phyloP scores from a whole-genome alignment of 2,329 filamentous ascomycete genomes.

The Macroventuria anomochaeta region DNA sequence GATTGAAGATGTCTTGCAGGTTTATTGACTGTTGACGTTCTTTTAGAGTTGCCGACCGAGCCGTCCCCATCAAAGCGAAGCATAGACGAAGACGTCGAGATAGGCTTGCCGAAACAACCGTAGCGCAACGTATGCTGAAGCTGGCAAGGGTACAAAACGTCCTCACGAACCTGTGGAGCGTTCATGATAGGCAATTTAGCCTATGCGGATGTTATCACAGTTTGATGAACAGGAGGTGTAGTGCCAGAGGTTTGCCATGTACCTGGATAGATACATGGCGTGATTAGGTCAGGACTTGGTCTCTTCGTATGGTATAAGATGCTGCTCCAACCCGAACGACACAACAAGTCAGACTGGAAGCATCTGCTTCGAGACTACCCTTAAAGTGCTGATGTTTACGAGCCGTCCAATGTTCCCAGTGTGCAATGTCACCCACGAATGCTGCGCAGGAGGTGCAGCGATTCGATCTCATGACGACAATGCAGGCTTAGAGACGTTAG shows the following conservation, averaged over 20 bases:
- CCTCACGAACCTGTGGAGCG: not conserved
- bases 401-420: not conserved
- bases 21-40: conserved; percentile 1
- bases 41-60: conserved; percentile 17
- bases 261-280: not conserved
- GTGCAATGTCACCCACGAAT: not conserved
- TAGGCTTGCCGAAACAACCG: conserved; percentile 5
- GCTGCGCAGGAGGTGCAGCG: not conserved
- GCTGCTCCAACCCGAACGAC: too few relatives aligned
- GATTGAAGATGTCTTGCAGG: not conserved
- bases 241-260: not conserved
- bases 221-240: not conserved
- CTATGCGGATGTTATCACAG: not conserved
- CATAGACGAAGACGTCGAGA: conserved; percentile 2
- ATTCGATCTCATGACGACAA: not conserved
- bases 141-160: not conserved
- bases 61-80: conserved; percentile 5
- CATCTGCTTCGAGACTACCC: not conserved
- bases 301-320: too few relatives aligned
- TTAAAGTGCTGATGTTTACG: not conserved
- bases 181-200: not conserved
- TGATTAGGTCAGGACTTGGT: too few relatives aligned
- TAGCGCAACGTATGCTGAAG: not conserved
- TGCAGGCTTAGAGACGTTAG: too few relatives aligned
- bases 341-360: not conserved